Conservation (phyloP, 495 filamentous ascomycete genomes). For the Cryomyces antarcticus region DNA sequence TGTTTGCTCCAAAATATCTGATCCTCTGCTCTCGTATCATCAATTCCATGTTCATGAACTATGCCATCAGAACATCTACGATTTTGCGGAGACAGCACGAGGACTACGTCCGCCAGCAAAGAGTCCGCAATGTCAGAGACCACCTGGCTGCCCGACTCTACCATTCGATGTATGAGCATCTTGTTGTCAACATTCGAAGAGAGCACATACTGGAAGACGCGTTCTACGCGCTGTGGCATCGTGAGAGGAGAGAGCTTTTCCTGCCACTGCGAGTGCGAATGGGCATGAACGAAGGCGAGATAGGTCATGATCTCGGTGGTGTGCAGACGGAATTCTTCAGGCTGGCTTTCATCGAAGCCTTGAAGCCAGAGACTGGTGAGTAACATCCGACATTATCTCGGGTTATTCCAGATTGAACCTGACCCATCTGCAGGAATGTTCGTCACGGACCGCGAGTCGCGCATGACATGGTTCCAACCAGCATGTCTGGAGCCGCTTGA, state of each 20-base stretch:
- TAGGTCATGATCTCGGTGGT: conserved; percentile 81
- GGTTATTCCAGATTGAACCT: not conserved
- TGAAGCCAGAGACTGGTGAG: conserved; percentile 49
- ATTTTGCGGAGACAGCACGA: conserved; percentile 22
- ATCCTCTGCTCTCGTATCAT: conserved; percentile 79
- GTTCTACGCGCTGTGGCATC: conserved; percentile 71
- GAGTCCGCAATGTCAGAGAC: not conserved
- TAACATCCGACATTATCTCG: not conserved
- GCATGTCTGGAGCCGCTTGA: conserved; percentile 60
- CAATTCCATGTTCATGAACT: conserved; percentile 67
- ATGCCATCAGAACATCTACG: conserved; percentile 43
- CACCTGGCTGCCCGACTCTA: conserved; percentile 26
- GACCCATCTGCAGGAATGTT: conserved; percentile 28
- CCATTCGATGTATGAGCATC: conserved; percentile 44
- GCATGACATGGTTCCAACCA: conserved; percentile 74
- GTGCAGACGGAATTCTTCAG: conserved; percentile 94
- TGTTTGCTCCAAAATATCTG: conserved; percentile 51
- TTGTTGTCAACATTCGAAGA: conserved; percentile 58
- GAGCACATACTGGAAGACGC: conserved; percentile 54
- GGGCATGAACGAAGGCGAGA: conserved; percentile 60
- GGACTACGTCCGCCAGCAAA: conserved; percentile 24
- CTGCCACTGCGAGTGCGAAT: conserved; percentile 76
- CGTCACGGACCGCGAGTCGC: conserved; percentile 47
- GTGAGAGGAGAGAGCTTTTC: conserved; percentile 62
- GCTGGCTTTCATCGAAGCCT: conserved; percentile 51